phyloP scores from a whole-genome alignment of 2,329 filamentous ascomycete genomes.

The Aspergillus cejpii region DNA sequence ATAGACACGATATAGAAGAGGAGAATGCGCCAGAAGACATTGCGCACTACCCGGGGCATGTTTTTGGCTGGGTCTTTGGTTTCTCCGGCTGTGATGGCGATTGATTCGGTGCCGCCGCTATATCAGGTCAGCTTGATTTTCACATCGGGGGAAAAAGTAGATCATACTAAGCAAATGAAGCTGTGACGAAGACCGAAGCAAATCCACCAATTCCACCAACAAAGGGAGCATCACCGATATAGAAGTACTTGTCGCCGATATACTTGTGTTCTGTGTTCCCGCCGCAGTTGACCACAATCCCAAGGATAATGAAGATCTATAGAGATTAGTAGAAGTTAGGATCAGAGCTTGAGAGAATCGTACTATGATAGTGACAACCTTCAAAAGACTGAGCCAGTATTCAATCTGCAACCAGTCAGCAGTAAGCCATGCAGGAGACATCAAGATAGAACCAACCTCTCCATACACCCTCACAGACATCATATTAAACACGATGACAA shows the following conservation, averaged over 20 bases:
- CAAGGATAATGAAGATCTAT: slow-evolving; percentile 56
- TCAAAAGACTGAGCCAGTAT: slow-evolving; percentile 39
- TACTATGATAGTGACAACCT: slow-evolving; percentile 39
- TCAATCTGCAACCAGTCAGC: slow-evolving; percentile 26
- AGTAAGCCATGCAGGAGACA: slow-evolving; percentile 1
- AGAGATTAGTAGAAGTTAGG: neutral
- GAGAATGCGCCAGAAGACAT: slow-evolving; percentile 59
- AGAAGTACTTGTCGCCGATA: slow-evolving; percentile 55
- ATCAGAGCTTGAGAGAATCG: slow-evolving; percentile 9
- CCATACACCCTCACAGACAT: slow-evolving; percentile 51
- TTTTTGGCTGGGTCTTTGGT: slow-evolving; percentile 57
- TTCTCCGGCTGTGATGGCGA: slow-evolving; percentile 61
- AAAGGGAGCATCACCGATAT: slow-evolving; percentile 56
- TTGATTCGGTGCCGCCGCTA: slow-evolving; percentile 56
- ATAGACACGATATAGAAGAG: slow-evolving; percentile 50
- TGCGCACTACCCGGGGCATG: slow-evolving; percentile 57
- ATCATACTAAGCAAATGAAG: slow-evolving; percentile 52
- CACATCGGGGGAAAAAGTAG: neutral
- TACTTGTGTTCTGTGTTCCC: slow-evolving; percentile 50
- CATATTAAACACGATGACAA: slow-evolving; percentile 50
- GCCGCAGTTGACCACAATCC: slow-evolving; percentile 55
- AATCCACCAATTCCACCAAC: slow-evolving; percentile 60
- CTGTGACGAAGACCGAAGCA: slow-evolving; percentile 57
- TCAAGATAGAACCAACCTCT: slow-evolving; percentile 35
- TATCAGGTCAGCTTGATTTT: slow-evolving; percentile 9